Evolutionary conservation across 306 rosid species (phyloP), one percentile per base, ranked within the genome.

Genomic region (Myrica gale): DNA sequence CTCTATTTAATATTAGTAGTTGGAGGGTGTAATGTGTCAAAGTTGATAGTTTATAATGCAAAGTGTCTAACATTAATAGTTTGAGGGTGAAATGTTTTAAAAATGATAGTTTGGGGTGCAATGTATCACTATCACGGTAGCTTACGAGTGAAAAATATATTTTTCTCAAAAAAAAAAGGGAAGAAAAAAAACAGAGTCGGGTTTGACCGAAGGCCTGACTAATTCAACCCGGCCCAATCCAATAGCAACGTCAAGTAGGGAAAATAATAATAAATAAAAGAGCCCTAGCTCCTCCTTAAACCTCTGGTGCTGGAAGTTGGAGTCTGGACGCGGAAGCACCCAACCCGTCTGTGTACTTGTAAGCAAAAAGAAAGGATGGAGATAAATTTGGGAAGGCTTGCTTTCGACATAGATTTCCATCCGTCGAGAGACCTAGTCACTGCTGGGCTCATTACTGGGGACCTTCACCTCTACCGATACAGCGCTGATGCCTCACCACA

Each of bases 361-460:
- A 21, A 57, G 63, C 12, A 56, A 21, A 21, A 19, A 5, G 23
- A 16, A 17, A 16, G 17, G 10, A 65, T 65, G 69, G 69, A 65
- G 69, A 65, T 65, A 65, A 65, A 41, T 41, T 17, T 65, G 69
- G 69, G 69, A 41, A 41, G 13, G 6, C 46, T 65, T 13, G 69
- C 48, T 41, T 39, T 41, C 4, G 69, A 65, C 47, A 13, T 65
- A 6, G 69, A 65, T 65, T 65, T 65, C 47, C 69, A 65, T 16
- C 69, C 48, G 7, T 41, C 46, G 47, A 39, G 12, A 0, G 69
- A 65, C 8, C 69, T 65, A 10, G 46, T 65, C 6, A 15, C 47
- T 5, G 48, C 69, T 2, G 69, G 69, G 6, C 69, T 65, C 48
- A 16, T 41, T 0, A 41, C 16, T 0, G 69, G 69, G 4, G 46